Conservation (phyloP, 164 flowering plant genomes). For the Magnolia sinica region DNA sequence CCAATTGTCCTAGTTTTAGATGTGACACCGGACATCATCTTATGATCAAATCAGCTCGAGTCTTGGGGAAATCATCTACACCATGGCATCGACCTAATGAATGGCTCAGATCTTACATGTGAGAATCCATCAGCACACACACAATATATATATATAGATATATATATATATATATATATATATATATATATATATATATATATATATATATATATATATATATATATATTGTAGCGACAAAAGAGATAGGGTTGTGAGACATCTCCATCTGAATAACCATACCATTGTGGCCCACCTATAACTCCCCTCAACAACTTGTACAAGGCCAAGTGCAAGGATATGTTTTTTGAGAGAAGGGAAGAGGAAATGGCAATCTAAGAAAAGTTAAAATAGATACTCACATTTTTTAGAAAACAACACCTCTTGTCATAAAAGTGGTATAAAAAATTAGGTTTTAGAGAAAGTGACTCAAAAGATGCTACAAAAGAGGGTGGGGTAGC, state of each 20-base stretch:
- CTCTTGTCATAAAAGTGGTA: conserved; percentile 9
- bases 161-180: neutral
- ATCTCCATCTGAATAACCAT: neutral
- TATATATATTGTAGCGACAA: neutral
- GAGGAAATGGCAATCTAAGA: conserved; percentile 1
- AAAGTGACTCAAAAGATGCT: conserved; percentile 17
- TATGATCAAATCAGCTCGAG: too few relatives aligned
- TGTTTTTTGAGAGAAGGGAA: neutral
- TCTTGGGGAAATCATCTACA: too few relatives aligned
- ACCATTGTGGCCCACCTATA: neutral
- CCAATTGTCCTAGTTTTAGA: too few relatives aligned
- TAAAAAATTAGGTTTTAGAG: neutral
- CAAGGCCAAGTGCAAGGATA: neutral
- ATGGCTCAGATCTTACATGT: too few relatives aligned
- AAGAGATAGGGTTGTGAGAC: conserved; percentile 5
- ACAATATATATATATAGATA: too few relatives aligned
- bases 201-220: neutral
- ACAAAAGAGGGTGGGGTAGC: conserved; percentile 8
- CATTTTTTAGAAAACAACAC: conserved; percentile 12
- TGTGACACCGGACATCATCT: too few relatives aligned
- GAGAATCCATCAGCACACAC: too few relatives aligned
- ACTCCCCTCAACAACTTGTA: neutral
- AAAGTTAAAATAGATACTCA: conserved; percentile 7
- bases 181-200: too few relatives aligned
- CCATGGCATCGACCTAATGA: too few relatives aligned